Percentiles rank a stretch among this genome's conserved stretches.
These are phyloP conservation scores for Rhodotorula sp. DNA, from an alignment of 1,284 basidiomycete genomes.

Conservation along the genomic window DNA sequence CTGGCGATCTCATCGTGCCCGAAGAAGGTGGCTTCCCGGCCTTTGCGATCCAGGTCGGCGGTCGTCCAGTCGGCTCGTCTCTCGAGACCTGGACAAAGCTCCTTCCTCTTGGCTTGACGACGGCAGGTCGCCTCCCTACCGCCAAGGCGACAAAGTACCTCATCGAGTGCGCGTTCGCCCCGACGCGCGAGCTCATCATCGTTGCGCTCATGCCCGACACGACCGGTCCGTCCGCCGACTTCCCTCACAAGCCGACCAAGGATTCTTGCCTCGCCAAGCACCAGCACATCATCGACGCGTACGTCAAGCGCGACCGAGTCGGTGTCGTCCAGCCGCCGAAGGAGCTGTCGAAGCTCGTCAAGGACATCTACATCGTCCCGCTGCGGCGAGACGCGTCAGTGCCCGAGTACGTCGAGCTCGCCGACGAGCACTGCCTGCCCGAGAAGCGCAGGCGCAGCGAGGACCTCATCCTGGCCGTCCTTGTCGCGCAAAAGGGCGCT, in stretches of 20 bases:
- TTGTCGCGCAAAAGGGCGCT: slow-evolving; percentile 64
- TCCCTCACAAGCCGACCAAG: slow-evolving; percentile 35
- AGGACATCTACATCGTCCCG: slow-evolving; percentile 85
- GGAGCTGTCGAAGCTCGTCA: slow-evolving; percentile 53
- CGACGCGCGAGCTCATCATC: slow-evolving; percentile 43
- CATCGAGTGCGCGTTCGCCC: slow-evolving; percentile 43
- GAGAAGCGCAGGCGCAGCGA: slow-evolving; percentile 59
- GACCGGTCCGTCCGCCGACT: slow-evolving; percentile 34
- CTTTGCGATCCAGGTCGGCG: slow-evolving; percentile 43
- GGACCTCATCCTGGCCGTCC: slow-evolving; percentile 75
- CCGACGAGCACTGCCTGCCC: slow-evolving; percentile 69
- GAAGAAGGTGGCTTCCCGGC: slow-evolving; percentile 45
- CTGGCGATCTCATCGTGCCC: slow-evolving; percentile 42
- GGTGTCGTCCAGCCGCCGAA: slow-evolving; percentile 43
- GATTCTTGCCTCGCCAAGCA: slow-evolving; percentile 41
- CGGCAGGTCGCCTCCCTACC: slow-evolving; percentile 43
- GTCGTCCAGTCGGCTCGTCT: slow-evolving; percentile 39
- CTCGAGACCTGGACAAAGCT: slow-evolving; percentile 40
- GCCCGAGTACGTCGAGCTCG: slow-evolving; percentile 79
- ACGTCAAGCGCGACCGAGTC: slow-evolving; percentile 41
- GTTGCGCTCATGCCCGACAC: slow-evolving; percentile 42
- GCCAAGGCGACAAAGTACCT: slow-evolving; percentile 44
- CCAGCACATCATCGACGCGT: slow-evolving; percentile 40
- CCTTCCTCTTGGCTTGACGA: slow-evolving; percentile 35
- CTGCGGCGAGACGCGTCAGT: slow-evolving; percentile 64